Evolutionary conservation across 2,329 filamentous ascomycete species (phyloP), one percentile per base, ranked within the genome.

Genomic region (Aspergillus pseudoglaucus): DNA sequence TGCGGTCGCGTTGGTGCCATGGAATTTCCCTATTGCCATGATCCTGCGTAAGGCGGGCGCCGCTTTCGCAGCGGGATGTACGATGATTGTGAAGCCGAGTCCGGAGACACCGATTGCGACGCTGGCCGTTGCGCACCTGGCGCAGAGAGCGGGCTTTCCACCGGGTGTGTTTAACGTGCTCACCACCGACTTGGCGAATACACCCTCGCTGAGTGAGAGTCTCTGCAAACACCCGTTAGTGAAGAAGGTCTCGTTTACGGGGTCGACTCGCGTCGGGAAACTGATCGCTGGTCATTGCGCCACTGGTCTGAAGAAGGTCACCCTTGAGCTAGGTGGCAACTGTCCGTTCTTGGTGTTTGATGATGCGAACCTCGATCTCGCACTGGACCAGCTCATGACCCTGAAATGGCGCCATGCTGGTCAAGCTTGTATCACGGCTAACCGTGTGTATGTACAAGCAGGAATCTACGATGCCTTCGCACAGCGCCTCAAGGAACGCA

Each of bases 71-170:
- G 84, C 84, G 3, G 85, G 85, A 1, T 88, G 84, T 60, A 83
- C 84, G 1, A 87, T 90, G 81, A 75, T 90, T 25, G 75, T 81
- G 14, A 88, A 88, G 68, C 83, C 85, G 2, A 84, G 81, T 3
- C 84, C 84, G 0, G 84, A 88, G 63, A 83, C 80, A 1, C 80
- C 81, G 0, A 70, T 83, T 30, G 78, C 77, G 2, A 75, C 78
- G 0, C 63, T 83, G 14, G 72, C 75, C 2, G 60, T 83, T n/a
- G 80, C 60, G 1, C 55, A 70, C 37, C 64, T 84, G 27, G 79
- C 80, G 9, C 65, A 71, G 42, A 66, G 75, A 41, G 79, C 79
- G 3, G 79, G 79, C 1, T 79, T 84, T 49, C 77, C 79, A 0
- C 74, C 77, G 14, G 82, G 81, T 3, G 79, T 80, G 4, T 72